These are phyloP conservation scores for Abrus precatorius DNA, from an alignment of 306 rosid species.

Conservation along the genomic window DNA sequence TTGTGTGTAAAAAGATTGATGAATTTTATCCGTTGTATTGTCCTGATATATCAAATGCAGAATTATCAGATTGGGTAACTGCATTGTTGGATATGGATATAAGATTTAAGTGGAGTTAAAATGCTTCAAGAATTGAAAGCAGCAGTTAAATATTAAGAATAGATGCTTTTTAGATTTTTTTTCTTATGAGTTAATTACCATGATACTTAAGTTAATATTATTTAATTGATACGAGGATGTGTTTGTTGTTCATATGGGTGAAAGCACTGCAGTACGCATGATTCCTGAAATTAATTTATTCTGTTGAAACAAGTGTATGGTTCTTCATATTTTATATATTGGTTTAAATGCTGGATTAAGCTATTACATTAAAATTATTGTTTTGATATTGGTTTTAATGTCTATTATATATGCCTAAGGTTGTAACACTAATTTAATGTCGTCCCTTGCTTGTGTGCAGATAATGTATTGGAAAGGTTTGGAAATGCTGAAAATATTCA, in stretches of 20 bases:
- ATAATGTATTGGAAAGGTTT: slow-evolving; percentile 73
- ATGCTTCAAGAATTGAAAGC: background rate
- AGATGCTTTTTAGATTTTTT: background rate
- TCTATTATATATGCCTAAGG: background rate
- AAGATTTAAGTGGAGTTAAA: background rate
- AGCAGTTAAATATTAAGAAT: background rate
- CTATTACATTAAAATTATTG: background rate
- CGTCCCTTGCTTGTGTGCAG: slow-evolving; percentile 58
- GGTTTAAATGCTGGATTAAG: slow-evolving; percentile 10
- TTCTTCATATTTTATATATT: slow-evolving; percentile 11
- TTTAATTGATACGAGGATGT: slow-evolving; percentile 4
- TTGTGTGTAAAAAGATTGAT: background rate
- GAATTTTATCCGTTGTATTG: slow-evolving; percentile 9
- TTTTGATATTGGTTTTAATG: background rate
- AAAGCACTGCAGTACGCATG: background rate
- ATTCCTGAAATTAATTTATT: slow-evolving; percentile 19
- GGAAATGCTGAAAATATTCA: slow-evolving; percentile 89
- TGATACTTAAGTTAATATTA: background rate
- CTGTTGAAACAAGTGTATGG: background rate
- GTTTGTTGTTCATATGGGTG: slow-evolving; percentile 18
- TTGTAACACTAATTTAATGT: slow-evolving; percentile 19
- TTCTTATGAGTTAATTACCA: slow-evolving; percentile 3
- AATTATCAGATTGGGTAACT: slow-evolving; percentile 12
- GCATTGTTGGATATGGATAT: background rate
- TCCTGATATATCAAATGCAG: slow-evolving; percentile 5